Percentiles rank a stretch among this genome's conserved stretches.
phyloP scores from a whole-genome alignment of 345 rosid genomes.

The Hibiscus trionum region DNA sequence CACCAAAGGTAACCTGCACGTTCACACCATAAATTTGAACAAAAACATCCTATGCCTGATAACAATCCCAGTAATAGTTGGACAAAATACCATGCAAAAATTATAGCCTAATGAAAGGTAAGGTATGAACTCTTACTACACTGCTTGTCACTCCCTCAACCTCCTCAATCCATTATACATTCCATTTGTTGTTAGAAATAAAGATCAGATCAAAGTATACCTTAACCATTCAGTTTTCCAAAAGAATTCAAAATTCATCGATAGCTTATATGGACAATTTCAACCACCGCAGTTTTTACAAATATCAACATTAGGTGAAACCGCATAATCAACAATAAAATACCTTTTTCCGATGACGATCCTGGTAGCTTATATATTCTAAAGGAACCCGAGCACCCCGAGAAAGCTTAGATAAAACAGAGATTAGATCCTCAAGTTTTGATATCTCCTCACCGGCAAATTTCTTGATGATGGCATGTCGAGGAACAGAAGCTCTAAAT shows the following conservation, averaged over 20 bases:
- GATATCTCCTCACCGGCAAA: conserved; percentile 80
- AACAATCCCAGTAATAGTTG: background rate
- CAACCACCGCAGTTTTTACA: background rate
- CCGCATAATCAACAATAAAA: background rate
- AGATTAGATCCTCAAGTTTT: conserved; percentile 53
- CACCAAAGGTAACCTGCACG: background rate
- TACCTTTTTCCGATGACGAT: conserved; percentile 97
- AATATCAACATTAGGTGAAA: background rate
- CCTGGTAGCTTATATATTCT: conserved; percentile 68
- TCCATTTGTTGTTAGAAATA: background rate
- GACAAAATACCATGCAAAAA: background rate
- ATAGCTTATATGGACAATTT: background rate
- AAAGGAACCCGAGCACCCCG: conserved; percentile 88
- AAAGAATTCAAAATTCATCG: background rate
- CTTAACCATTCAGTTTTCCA: background rate
- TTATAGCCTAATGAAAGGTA: background rate
- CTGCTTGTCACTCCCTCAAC: background rate
- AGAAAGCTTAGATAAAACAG: conserved; percentile 59
- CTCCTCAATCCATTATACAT: background rate
- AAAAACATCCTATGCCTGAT: background rate
- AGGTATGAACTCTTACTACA: background rate
- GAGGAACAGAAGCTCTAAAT: conserved; percentile 85
- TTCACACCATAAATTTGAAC: background rate
- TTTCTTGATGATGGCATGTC: conserved; percentile 90
- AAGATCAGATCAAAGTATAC: background rate